Evolutionary conservation across 2,329 filamentous ascomycete genomes (phyloP).

Genomic region (Rutstroemia sydowiana): DNA sequence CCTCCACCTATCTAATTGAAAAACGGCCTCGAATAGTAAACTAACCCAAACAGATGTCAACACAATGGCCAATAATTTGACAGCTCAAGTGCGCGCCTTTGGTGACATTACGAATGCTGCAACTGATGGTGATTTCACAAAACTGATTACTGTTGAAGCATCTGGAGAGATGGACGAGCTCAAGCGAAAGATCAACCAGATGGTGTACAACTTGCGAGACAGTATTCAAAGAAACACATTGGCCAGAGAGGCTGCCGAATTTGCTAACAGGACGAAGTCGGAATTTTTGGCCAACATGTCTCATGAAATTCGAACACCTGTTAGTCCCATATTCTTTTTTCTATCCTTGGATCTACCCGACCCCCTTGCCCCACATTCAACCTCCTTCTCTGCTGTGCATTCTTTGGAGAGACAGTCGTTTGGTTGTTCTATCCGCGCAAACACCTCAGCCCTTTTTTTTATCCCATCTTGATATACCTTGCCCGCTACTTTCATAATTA

Average conservation of each 20-base stretch:
- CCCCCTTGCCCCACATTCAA: too few species aligned
- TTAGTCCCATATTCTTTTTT: constrained; percentile 25
- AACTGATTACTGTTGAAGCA: constrained; percentile 92
- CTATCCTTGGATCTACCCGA: neutral
- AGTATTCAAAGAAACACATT: constrained; percentile 96
- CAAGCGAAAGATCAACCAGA: constrained; percentile 98
- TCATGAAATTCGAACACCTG: constrained; percentile 97
- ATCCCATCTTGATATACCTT: too few species aligned
- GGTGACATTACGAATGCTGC: constrained; percentile 98
- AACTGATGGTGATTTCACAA: constrained; percentile 94
- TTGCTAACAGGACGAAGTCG: constrained; percentile 97
- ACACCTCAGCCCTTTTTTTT: too few species aligned
- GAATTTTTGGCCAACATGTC: constrained; percentile 99
- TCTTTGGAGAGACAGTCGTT: too few species aligned
- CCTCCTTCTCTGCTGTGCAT: too few species aligned
- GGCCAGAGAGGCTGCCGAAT: constrained; percentile 88
- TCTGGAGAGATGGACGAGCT: constrained; percentile 99
- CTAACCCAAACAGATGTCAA: constrained; percentile 26
- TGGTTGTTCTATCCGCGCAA: too few species aligned
- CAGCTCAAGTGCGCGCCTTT: constrained; percentile 94
- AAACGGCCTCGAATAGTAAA: neutral
- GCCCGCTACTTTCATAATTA: too few species aligned
- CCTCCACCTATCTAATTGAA: neutral
- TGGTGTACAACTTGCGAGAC: constrained; percentile 92
- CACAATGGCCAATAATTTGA: constrained; percentile 56